These are phyloP conservation scores for Penicillium ochrochloron DNA, from an alignment of 495 filamentous ascomycete species.

Conservation along the genomic window DNA sequence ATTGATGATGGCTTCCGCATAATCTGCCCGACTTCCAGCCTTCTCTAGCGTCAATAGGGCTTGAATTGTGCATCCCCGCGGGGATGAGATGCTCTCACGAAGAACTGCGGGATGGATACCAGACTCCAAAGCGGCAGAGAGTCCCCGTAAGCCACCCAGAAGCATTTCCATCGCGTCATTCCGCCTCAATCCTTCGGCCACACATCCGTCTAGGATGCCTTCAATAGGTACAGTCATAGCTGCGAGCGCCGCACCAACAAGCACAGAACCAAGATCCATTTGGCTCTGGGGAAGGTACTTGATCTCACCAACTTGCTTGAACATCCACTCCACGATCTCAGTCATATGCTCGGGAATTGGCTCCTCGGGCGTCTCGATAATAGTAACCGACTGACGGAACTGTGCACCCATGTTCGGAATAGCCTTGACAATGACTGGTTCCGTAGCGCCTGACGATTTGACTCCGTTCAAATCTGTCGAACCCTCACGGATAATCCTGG, in stretches of 20 bases:
- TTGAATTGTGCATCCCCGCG: constrained; percentile 44
- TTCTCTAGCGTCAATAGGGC: constrained; percentile 39
- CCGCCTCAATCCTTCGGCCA: constrained; percentile 42
- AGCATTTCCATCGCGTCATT: constrained; percentile 42
- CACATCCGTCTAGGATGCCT: constrained; percentile 46
- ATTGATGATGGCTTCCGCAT: constrained; percentile 31
- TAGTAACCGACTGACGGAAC: constrained; percentile 41
- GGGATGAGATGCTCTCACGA: constrained; percentile 44
- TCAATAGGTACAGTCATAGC: constrained; percentile 41
- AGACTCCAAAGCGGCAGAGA: constrained; percentile 37
- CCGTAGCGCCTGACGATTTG: neutral
- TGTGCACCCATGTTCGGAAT: constrained; percentile 45
- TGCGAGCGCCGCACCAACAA: constrained; percentile 39
- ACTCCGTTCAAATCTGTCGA: too few species aligned
- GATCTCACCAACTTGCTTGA: constrained; percentile 37
- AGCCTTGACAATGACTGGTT: constrained; percentile 36
- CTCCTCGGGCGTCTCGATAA: constrained; percentile 31
- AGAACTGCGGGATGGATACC: constrained; percentile 40
- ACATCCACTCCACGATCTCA: constrained; percentile 33
- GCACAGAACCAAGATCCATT: constrained; percentile 39
- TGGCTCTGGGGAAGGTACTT: constrained; percentile 33
- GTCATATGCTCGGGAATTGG: constrained; percentile 18
- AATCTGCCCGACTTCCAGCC: constrained; percentile 34
- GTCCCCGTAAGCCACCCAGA: constrained; percentile 37
- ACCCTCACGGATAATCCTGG: constrained; percentile 57